Evolutionary conservation across 768 basidiomycete species (phyloP).

Genomic region (Ramaria rubella): DNA sequence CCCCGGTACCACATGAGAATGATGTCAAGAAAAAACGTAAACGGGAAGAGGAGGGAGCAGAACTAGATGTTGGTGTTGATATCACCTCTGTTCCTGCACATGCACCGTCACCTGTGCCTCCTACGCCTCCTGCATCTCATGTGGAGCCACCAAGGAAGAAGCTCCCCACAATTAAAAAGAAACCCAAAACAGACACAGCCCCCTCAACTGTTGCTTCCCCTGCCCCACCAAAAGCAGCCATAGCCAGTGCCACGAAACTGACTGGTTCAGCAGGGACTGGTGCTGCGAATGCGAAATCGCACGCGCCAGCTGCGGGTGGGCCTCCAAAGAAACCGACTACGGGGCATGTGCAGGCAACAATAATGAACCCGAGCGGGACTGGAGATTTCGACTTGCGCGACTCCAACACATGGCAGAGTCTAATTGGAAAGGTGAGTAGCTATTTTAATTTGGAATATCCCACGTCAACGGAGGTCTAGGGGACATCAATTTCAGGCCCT

Average conservation of each 20-base stretch:
- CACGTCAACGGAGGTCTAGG: not conserved
- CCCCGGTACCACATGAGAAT: not conserved
- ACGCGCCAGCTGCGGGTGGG: not conserved
- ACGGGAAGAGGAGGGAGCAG: not conserved
- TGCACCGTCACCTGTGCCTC: not conserved
- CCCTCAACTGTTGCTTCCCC: not conserved
- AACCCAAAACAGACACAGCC: not conserved
- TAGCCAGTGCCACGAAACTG: not conserved
- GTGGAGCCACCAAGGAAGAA: conserved; percentile 4
- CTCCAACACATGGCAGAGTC: conserved; percentile 6
- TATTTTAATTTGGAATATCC: not conserved
- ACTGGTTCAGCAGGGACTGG: not conserved
- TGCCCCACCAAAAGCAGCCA: not conserved
- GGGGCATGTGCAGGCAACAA: conserved; percentile 1
- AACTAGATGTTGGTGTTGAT: not conserved
- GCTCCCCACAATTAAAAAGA: conserved; percentile 9
- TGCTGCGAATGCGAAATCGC: not conserved
- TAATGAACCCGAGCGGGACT: conserved; percentile 8
- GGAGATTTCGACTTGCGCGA: conserved; percentile 11
- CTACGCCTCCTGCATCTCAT: not conserved
- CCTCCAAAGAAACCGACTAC: not conserved
- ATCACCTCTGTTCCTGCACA: not conserved
- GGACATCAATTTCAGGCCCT: conserved; percentile 2
- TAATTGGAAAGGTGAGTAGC: conserved; percentile 5
- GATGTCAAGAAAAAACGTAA: conserved; percentile 2